Percentiles rank a stretch among this genome's conserved stretches.
Evolutionary conservation across 805 yeast species (phyloP).

Genomic region (Cyberlindnera bimundalis): DNA sequence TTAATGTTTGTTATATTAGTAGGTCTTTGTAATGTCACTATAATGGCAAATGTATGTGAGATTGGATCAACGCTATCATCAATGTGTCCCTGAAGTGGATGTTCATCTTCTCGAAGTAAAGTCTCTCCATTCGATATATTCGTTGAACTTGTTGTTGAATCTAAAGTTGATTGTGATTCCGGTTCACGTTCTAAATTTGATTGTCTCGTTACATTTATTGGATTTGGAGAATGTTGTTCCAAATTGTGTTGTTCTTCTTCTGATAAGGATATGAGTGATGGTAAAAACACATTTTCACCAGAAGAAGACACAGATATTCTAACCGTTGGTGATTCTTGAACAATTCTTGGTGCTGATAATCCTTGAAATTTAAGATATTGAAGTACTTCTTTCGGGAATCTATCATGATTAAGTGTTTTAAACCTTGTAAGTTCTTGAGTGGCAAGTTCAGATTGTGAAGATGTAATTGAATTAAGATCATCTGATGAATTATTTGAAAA

Average conservation of each 20-base stretch:
- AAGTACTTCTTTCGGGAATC: slow-evolving; percentile 20
- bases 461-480: slow-evolving; percentile 14
- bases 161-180: slow-evolving; percentile 12
- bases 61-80: slow-evolving; percentile 35
- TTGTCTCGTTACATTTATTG: neutral
- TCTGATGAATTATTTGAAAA: slow-evolving; percentile 18
- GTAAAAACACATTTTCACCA: slow-evolving; percentile 33
- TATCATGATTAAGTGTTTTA: slow-evolving; percentile 20
- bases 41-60: slow-evolving; percentile 52
- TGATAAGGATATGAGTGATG: slow-evolving; percentile 10
- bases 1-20: slow-evolving; percentile 36
- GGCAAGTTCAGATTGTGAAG: slow-evolving; percentile 7
- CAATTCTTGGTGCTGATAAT: slow-evolving; percentile 20
- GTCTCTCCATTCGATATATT: no score
- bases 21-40: slow-evolving; percentile 42
- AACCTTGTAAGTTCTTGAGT: slow-evolving; percentile 18
- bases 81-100: no score
- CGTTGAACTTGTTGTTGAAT: neutral
- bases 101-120: no score
- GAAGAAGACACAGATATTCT: slow-evolving; percentile 31
- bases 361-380: slow-evolving; percentile 22
- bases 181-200: neutral
- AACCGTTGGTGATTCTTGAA: slow-evolving; percentile 9
- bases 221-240: slow-evolving; percentile 10
- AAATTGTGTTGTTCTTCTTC: slow-evolving; percentile 16